Percentiles rank a stretch among this genome's conserved stretches.
phyloP scores from a whole-genome alignment of 2,329 filamentous ascomycete genomes.

The Colletotrichum camelliae region DNA sequence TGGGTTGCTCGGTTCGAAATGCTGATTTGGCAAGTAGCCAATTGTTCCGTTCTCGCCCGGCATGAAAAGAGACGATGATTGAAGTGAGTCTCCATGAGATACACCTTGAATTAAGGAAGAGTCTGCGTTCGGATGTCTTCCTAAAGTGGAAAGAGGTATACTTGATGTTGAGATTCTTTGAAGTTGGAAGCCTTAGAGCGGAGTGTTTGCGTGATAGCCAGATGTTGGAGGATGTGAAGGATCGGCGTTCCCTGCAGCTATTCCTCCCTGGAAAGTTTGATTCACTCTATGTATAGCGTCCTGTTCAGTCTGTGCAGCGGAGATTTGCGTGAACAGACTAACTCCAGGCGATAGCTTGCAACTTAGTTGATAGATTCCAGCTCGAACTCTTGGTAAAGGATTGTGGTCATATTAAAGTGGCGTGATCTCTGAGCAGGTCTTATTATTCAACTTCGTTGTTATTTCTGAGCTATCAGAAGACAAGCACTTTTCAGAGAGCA shows the following conservation, averaged over 20 bases:
- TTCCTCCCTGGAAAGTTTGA: not conserved
- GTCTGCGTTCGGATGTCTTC: not conserved
- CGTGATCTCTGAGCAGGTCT: not conserved
- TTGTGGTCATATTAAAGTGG: not conserved
- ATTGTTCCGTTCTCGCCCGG: not conserved
- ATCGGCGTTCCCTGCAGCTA: not conserved
- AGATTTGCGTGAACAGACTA: not conserved
- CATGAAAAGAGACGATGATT: not conserved
- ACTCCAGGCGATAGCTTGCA: not conserved
- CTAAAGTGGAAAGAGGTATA: not conserved
- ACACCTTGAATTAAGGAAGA: not conserved
- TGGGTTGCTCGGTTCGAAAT: not conserved
- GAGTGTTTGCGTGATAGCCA: not conserved
- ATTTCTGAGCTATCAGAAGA: not conserved
- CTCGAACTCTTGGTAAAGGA: not conserved
- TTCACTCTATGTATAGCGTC: not conserved
- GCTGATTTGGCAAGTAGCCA: not conserved
- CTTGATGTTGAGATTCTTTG: not conserved
- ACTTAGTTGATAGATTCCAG: not conserved
- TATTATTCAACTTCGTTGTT: not conserved
- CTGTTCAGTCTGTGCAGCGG: not conserved
- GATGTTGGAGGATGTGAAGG: not conserved
- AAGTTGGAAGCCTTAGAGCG: not conserved
- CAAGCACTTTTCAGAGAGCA: not conserved
- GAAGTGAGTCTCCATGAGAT: not conserved